Base-by-base conservation (phyloP, 176 grass and related monocot genomes). In the Hsuehochloa calcarea region DNA sequence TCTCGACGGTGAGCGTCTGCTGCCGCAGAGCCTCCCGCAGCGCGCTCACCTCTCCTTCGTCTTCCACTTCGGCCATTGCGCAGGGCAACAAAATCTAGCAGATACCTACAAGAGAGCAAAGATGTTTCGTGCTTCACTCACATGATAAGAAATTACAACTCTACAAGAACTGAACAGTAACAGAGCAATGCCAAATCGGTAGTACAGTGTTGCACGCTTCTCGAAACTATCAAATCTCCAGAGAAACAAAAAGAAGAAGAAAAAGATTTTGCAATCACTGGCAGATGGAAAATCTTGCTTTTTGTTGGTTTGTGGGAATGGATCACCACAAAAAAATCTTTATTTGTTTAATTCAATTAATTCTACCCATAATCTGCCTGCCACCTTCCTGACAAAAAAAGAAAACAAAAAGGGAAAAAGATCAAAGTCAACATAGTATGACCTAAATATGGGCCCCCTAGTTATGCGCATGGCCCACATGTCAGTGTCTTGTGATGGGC, bases 1-100 rank as follows among this genome's bases (percentile, higher is more conserved):
- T 60, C 77, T 91, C 86, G 52, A 93, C 83, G 38, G 83, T 43
- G 58, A 51, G 83, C 15, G 71, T 84, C 59, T 98, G 88, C 60
- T 74, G 74, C 40, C 65, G 65, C 80, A 98, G 68, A 5, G 93
- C 73, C 73, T 95, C 93, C 10, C 91, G 87, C 59, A 98, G 80
- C 5, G 90, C 89, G 5, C 43, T 78, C 12, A 87, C 90, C n/a
- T 95, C 93, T 70, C 85, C 90, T 67, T 87, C 85, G 43, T 87
- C 75, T 20, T 83, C 85, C 6, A 34, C 78, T 62, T 62, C 85
- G 25, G 80, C 61, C 89, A 91, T 91, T 46, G 68, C 31, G 34
- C 40, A 39, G 8, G 2, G 71, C 50, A 35, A 49, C 26, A 15
- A 82, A 38, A 43, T 50, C 37, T 27, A 70, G 63, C 41, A 29